Base-by-base conservation (phyloP, 2,329 filamentous ascomycete genomes). In the Fusarium cicatricum region DNA sequence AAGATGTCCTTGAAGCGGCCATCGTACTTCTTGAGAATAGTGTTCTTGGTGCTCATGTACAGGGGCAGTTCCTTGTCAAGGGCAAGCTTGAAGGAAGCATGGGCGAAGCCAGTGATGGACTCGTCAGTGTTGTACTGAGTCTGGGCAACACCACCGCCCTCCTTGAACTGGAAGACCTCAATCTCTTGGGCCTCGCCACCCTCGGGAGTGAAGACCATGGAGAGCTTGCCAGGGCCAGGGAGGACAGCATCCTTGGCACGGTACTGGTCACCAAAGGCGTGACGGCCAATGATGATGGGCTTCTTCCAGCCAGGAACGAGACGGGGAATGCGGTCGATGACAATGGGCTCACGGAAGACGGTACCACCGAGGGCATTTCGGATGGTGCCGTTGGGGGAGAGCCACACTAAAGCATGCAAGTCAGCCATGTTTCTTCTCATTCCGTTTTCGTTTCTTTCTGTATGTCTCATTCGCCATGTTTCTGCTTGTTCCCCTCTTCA, bases 31-130 rank as follows among this genome's bases (percentile, higher is more conserved):
- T 99, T 99, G 68, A 99, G 82, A 70, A 99, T 99, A 69, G 95
- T 99, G 85, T 98, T 98, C 90, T 99, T 99, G 79, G 95, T 99
- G 85, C 92, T 97, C 94, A 98, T 96, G 84, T 98, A 99, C 71
- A 99, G 83, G n/a, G 95, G 95, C 66, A 96, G 82, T 62, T 82
- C 82, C 85, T 97, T 95, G 77, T 86, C 83, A 39, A 98, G 80
- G 29, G 95, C 94, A 67, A 97, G 86, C 87, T 97, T 96, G 87
- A 99, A 98, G 68, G 89, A 93, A 61, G 95, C 90, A 75, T 98
- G 95, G 52, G 95, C 95, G 72, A 99, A 99, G 59, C 95, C 95
- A 50, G 83, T 81, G 77, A 99, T 99, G 73, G 90, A 95, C 76
- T 97, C 95, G 71, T 95, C 89, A 21, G 95, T 98, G 86, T 99